These are phyloP conservation scores for Pezicula radicicola DNA, from an alignment of 2,329 filamentous ascomycete genomes.

Conservation along the genomic window DNA sequence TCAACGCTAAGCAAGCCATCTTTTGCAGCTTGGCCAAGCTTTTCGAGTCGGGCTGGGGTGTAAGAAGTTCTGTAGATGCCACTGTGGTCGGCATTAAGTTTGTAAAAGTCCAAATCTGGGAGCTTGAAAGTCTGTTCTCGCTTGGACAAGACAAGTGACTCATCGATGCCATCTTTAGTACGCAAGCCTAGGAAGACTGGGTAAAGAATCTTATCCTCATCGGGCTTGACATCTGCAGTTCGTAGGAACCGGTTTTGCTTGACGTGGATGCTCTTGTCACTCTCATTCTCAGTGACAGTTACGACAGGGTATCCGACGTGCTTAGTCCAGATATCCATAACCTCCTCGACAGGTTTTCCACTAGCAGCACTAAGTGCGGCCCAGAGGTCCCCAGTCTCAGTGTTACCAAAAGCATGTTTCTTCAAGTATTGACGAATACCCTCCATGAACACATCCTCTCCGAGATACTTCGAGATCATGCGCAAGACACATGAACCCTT, in stretches of 20 bases:
- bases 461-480: conserved; percentile 95
- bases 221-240: conserved; percentile 88
- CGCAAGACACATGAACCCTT: conserved; percentile 94
- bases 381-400: conserved; percentile 88
- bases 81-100: conserved; percentile 93
- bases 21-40: conserved; percentile 85
- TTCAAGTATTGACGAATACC: conserved; percentile 88
- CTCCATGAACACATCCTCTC: conserved; percentile 89
- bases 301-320: conserved; percentile 92
- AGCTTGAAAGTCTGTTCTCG: conserved; percentile 78
- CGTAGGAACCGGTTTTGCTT: conserved; percentile 95
- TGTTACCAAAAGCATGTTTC: conserved; percentile 97
- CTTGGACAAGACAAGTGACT: conserved; percentile 65
- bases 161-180: conserved; percentile 79
- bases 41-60: conserved; percentile 75
- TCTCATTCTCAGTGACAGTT: conserved; percentile 73
- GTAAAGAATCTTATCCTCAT: conserved; percentile 85
- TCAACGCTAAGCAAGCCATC: conserved; percentile 78
- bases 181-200: conserved; percentile 86
- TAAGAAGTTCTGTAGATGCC: conserved; percentile 92
- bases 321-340: conserved; percentile 98
- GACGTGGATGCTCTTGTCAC: conserved; percentile 71
- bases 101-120: conserved; percentile 83
- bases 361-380: conserved; percentile 82
- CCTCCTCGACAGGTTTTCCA: conserved; percentile 83